Conservation (phyloP, 345 rosid species). For the Garcia nutans region DNA sequence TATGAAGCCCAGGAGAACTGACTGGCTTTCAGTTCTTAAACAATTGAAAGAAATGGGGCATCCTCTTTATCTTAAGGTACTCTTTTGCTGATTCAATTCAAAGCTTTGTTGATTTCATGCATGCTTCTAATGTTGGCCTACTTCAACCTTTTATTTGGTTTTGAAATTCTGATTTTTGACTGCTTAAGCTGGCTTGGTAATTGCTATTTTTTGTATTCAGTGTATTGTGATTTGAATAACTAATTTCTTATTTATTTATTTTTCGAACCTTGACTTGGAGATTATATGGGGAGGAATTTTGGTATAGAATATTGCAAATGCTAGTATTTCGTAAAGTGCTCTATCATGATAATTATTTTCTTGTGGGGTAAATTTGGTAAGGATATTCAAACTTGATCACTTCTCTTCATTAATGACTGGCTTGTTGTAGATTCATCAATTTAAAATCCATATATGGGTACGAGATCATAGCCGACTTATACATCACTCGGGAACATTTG, state of each 20-base stretch:
- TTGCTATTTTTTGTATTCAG: neutral
- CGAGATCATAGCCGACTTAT: neutral
- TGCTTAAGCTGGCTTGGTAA: neutral
- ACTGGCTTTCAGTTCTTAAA: slow-evolving; percentile 78
- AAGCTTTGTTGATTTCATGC: neutral
- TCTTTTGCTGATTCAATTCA: neutral
- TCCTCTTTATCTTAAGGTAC: slow-evolving; percentile 64
- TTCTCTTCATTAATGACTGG: too few relatives aligned
- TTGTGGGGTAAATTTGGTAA: neutral
- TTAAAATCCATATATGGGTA: too few relatives aligned
- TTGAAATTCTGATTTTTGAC: neutral
- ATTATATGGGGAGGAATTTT: neutral
- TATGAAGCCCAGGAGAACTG: slow-evolving; percentile 73
- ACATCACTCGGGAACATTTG: neutral
- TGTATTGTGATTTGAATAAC: neutral
- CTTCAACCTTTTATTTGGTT: neutral
- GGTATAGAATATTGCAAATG: neutral
- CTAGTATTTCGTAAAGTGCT: neutral
- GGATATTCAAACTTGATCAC: neutral
- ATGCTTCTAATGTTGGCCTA: too few relatives aligned
- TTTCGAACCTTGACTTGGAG: neutral
- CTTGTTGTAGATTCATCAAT: too few relatives aligned
- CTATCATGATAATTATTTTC: neutral
- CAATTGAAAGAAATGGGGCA: slow-evolving; percentile 55
- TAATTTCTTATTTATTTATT: too few relatives aligned